phyloP scores from a whole-genome alignment of 2,329 filamentous ascomycete species.

The Aspergillus puulaauensis region DNA sequence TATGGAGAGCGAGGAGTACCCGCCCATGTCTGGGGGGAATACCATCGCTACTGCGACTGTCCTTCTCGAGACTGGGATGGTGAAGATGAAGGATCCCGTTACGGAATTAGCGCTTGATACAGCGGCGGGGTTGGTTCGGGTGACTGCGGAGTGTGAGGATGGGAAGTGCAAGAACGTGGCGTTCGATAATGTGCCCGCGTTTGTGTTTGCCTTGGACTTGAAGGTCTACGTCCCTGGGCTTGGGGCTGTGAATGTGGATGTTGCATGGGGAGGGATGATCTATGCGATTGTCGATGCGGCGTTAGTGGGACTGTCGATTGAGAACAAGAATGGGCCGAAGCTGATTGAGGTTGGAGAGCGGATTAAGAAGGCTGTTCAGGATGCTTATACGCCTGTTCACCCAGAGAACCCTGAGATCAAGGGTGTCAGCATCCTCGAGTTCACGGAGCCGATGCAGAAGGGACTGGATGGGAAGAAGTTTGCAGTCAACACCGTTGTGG shows the following conservation, averaged over 20 bases:
- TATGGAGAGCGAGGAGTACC: slow-evolving; percentile 49
- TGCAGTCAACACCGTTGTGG: slow-evolving; percentile 43
- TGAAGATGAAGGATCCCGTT: slow-evolving; percentile 45
- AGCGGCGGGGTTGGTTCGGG: slow-evolving; percentile 42
- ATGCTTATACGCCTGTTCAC: slow-evolving; percentile 38
- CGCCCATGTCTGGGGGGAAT: slow-evolving; percentile 47
- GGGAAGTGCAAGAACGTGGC: slow-evolving; percentile 46
- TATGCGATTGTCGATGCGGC: slow-evolving; percentile 44
- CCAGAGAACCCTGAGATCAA: slow-evolving; percentile 44
- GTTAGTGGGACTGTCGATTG: slow-evolving; percentile 35
- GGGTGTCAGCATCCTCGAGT: slow-evolving; percentile 40
- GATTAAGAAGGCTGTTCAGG: slow-evolving; percentile 42
- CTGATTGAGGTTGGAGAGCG: slow-evolving; percentile 44
- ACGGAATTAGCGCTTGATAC: slow-evolving; percentile 46
- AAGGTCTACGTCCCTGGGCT: slow-evolving; percentile 42
- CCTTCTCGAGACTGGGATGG: slow-evolving; percentile 49
- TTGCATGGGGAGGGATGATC: slow-evolving; percentile 49
- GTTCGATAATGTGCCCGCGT: slow-evolving; percentile 48
- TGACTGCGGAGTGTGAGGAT: slow-evolving; percentile 41
- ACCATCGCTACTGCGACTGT: slow-evolving; percentile 46
- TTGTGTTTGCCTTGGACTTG: slow-evolving; percentile 41
- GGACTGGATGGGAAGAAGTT: neutral
- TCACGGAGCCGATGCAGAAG: slow-evolving; percentile 36
- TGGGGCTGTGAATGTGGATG: slow-evolving; percentile 41
- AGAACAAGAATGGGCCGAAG: slow-evolving; percentile 31